Conservation (phyloP, 192 early-diverging fungal genomes). For the Podila horticola region DNA sequence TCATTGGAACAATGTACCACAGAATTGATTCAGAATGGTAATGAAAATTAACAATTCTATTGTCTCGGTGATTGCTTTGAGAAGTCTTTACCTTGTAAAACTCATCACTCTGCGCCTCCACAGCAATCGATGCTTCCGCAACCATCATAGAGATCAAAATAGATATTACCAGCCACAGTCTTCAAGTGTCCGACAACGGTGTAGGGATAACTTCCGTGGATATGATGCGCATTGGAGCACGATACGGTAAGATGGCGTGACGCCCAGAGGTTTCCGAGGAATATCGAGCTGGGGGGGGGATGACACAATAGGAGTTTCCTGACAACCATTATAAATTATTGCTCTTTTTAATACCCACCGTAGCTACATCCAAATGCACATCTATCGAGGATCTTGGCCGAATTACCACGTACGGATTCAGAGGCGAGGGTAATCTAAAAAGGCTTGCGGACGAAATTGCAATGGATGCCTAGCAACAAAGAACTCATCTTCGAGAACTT, state of each 20-base stretch:
- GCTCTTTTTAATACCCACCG: not conserved
- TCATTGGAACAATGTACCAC: slow-evolving; percentile 63
- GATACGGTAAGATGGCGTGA: slow-evolving; percentile 45
- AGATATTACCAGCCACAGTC: slow-evolving; percentile 51
- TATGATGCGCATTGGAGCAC: slow-evolving; percentile 59
- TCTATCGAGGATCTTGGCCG: slow-evolving; percentile 50
- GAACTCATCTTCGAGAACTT: not conserved
- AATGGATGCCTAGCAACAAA: not conserved
- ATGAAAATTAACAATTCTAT: no score
- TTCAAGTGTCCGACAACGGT: slow-evolving; percentile 74
- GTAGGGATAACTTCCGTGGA: slow-evolving; percentile 60
- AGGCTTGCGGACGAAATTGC: not conserved
- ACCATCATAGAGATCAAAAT: slow-evolving; percentile 58
- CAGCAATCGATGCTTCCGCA: slow-evolving; percentile 69
- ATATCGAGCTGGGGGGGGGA: not conserved
- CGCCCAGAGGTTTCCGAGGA: not conserved
- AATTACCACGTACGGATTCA: slow-evolving; percentile 68
- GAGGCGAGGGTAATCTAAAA: slow-evolving; percentile 70
- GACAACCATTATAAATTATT: not conserved
- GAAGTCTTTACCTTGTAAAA: no score
- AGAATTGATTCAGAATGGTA: slow-evolving; percentile 73
- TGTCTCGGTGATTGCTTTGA: no score
- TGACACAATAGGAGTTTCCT: not conserved
- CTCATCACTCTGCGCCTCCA: no score
- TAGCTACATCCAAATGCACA: slow-evolving; percentile 70